These are phyloP conservation scores for Plantago major DNA, from an alignment of 257 asterid species.

Conservation along the genomic window DNA sequence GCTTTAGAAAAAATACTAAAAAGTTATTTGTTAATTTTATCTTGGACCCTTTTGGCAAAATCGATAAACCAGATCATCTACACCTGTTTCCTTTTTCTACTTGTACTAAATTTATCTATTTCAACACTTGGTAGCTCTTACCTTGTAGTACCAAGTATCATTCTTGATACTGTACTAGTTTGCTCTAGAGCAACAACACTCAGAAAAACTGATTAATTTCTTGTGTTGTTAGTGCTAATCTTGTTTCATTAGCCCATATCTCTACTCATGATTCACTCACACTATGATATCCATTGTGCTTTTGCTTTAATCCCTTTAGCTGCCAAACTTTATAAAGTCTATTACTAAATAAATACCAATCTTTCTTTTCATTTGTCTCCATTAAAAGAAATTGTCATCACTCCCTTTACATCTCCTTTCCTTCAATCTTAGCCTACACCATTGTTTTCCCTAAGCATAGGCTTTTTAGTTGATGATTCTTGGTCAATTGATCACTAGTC, in stretches of 20 bases:
- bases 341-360: slow-evolving; percentile 15
- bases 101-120: slow-evolving; percentile 7
- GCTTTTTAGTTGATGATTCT: not conserved
- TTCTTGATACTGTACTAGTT: not conserved
- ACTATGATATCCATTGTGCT: slow-evolving; percentile 3
- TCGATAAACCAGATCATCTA: slow-evolving; percentile 33
- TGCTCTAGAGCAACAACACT: not conserved
- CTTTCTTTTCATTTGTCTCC: slow-evolving; percentile 16
- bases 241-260: slow-evolving; percentile 16
- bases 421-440: slow-evolving; percentile 7
- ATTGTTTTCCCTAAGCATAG: not conserved
- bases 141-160: not conserved
- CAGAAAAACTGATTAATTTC: not conserved
- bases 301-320: slow-evolving; percentile 17
- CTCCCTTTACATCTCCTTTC: slow-evolving; percentile 20
- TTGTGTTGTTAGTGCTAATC: not conserved
- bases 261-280: slow-evolving; percentile 9
- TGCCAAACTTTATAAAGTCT: slow-evolving; percentile 19
- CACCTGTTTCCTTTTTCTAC: slow-evolving; percentile 25
- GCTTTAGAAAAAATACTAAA: not conserved
- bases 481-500: not conserved
- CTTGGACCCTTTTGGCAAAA: not conserved
- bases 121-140: not conserved
- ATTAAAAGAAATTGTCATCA: slow-evolving; percentile 23
- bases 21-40: not conserved